Evolutionary conservation across 75 land plant species (phyloP), one percentile per base, ranked within the genome.

Genomic region (Pinus taeda): DNA sequence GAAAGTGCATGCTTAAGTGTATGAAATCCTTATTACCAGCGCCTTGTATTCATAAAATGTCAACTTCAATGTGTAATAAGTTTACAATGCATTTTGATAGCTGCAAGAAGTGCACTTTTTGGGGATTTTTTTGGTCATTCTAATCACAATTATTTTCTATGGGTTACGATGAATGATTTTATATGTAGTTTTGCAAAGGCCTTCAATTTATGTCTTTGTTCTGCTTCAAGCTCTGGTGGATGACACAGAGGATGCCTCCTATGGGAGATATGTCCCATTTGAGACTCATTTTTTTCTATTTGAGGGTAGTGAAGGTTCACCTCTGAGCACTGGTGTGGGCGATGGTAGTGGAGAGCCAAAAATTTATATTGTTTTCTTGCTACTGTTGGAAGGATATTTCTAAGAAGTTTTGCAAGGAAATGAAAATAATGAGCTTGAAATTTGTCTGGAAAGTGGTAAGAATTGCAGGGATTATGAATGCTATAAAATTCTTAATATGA

Each of bases 171-270:
- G 45, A 6, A 42, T 42, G 4, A 42, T 42, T 42, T 42, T 42
- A 42, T 42, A 42, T 42, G 45, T 4, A 42, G 3, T 37, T 75
- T 7, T 75, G 74, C 88, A 94, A 91, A 76, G 91, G 82, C 2
- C 72, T 93, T 71, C 69, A 93, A 3, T 90, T 95, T 62, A 76
- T 95, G 89, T 93, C 90, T 78, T 83, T 85, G 30, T 95, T 90
- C 75, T 88, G 95, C 1, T 93, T 90, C 85, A 93, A 95, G 82
- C 24, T 95, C 37, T 95, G 98, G 98, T 95, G 98, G 98, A 92
- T 95, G 98, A 93, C 95, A 4, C 98, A 95, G 72, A 88, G 98
- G 59, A 95, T 93, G 95, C 93, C 3, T 79, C 80, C 4, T 89
- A 57, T 80, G 98, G 95, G 4, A 71, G 79, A 59, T 93, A 95